Evolutionary conservation across 176 grass and related monocot species (phyloP), one percentile per base, ranked within the genome.

Genomic region (Oryza longistaminata): DNA sequence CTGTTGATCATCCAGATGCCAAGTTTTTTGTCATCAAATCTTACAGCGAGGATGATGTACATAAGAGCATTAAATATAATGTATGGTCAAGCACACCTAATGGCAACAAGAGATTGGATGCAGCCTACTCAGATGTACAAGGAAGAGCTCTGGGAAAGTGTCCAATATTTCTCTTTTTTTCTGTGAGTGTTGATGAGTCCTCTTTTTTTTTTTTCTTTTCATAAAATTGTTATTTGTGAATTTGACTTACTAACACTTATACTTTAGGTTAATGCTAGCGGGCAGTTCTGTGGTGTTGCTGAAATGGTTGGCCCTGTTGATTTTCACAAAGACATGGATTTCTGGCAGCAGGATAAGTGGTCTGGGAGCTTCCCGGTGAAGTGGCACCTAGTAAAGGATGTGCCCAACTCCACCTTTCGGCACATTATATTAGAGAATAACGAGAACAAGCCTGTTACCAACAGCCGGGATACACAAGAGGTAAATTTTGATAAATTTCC

Each of bases 261-360:
- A 46, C 12, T 60, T 74, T 79, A 91, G 89, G 89, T 91, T 79
- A 95, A 95, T 81, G 80, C 90, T 64, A 95, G 93, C 65, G 93
- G 93, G 16, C 93, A 92, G 53, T 95, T 95, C 58, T 92, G 90
- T 83, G 93, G 93, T 65, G 90, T 92, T 27, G 90, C 90, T 65
- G 93, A 92, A 83, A 95, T 95, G 93, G 64, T 88, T 33, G 90
- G 93, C 21, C 87, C 85, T 35, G 90, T 95, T 73, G 82, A 95
- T 88, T 95, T 92, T 80, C 73, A 90, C 35, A 90, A 92, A 72
- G 87, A 95, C 75, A 92, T 95, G 93, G 85, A 88, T 48, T 92
- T 95, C 85, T 95, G 93, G 93, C 93, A 95, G 87, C 93, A 95
- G 71, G 88, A 95, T 87, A 95, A 95, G 79, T 95, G 93, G 93